Base-by-base conservation (phyloP, 2,329 filamentous ascomycete genomes). In the Pseudonectria buxi region DNA sequence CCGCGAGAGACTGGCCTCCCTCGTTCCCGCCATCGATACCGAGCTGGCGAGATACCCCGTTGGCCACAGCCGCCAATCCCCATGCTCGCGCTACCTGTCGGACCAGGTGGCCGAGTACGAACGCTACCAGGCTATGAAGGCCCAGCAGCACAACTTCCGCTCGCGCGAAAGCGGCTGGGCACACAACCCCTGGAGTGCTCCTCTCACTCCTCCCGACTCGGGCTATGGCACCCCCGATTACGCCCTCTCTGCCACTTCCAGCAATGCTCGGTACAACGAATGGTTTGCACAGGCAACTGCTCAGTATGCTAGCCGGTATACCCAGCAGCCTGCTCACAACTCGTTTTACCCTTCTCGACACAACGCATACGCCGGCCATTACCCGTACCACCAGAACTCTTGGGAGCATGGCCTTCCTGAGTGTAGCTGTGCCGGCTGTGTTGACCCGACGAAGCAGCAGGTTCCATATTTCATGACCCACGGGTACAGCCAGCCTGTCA, bases 201-300 rank as follows among this genome's bases (percentile, higher is more conserved):
- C 72, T 6, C 57, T 78, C 37, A 78, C 75, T 0, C 75, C 75
- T 3, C 75, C 75, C 1, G 75, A 78, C 43, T 78, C 75, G 14
- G 75, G 75, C 6, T 78, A 78, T 37, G 73, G 74, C 28, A 79
- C 74, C 1, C 75, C 75, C 4, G 74, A 78, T 46, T 75, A 77
- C 43, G 60, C 65, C 32, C 68, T 71, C 54, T 76, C 74, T 28
- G 70, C 74, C 4, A 65, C 72, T 0, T 70, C 72, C 1, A 64
- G 66, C 44, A 76, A 76, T 36, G 61, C 67, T 14, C 70, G 65
- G 25, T 78, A 78, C 55, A 70, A 73, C 16, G 74, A 78, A 28
- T 78, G 71, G 71, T 76, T 78, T 40, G 59, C 63, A 7, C 63
- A 68, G 39, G 61, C 62, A 26, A 54, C 61, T 14, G 58, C 60